Evolutionary conservation across 306 rosid genomes (phyloP).

Genomic region (Malus domestica): ASM211411v1 NC_041797.1:16083501-16084000

Average conservation of each 20-base stretch:
- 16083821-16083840: conserved; percentile 7
- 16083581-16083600: too few species aligned
- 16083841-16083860: conserved; percentile 15
- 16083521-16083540: too few species aligned
- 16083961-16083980: conserved; percentile 37
- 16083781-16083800: background rate
- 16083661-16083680: too few species aligned
- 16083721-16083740: too few species aligned
- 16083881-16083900: conserved; percentile 52
- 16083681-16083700: too few species aligned
- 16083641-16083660: too few species aligned
- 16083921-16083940: conserved; percentile 88
- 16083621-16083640: too few species aligned
- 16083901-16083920: conserved; percentile 47
- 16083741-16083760: background rate
- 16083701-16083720: too few species aligned
- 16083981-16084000: conserved; percentile 55
- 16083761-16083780: background rate
- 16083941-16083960: conserved; percentile 64
- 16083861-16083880: conserved; percentile 55
- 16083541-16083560: too few species aligned
- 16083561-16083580: too few species aligned
- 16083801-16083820: conserved; percentile 7
- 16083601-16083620: too few species aligned
- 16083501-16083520: too few species aligned